Percentiles rank a stretch among this genome's conserved stretches.
Evolutionary conservation across 306 rosid genomes (phyloP).

Genomic region (Albizia julibrissin): DNA sequence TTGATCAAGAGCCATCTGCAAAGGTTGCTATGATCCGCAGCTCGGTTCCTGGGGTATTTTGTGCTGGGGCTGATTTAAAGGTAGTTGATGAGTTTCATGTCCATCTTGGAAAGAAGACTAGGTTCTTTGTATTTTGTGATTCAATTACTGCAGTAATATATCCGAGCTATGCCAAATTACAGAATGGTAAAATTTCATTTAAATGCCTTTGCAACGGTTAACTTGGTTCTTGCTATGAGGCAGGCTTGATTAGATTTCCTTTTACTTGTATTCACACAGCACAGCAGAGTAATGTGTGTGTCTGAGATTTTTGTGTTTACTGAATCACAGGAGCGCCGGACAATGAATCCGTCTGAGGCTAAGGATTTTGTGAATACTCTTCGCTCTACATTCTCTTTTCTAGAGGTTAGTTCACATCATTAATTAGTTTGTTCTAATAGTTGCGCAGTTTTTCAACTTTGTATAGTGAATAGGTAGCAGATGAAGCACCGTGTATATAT

Average conservation of each 20-base stretch:
- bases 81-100: slow-evolving; percentile 18
- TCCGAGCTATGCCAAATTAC: neutral
- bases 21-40: slow-evolving; percentile 73
- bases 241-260: slow-evolving; percentile 4
- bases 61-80: slow-evolving; percentile 56
- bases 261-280: slow-evolving; percentile 19
- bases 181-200: neutral
- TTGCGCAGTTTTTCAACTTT: slow-evolving; percentile 16
- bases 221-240: slow-evolving; percentile 23
- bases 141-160: neutral
- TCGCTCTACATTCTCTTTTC: slow-evolving; percentile 67
- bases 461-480: slow-evolving; percentile 18
- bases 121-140: neutral
- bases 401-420: slow-evolving; percentile 59
- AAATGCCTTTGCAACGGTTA: neutral
- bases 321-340: slow-evolving; percentile 75
- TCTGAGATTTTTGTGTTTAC: slow-evolving; percentile 28
- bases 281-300: neutral
- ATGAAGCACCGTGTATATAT: slow-evolving; percentile 12
- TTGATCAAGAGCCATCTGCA: slow-evolving; percentile 53
- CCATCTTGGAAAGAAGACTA: neutral
- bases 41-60: slow-evolving; percentile 63
- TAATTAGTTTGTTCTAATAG: slow-evolving; percentile 27
- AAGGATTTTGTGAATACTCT: slow-evolving; percentile 63
- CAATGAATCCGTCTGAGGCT: slow-evolving; percentile 58